Conservation (phyloP, 495 filamentous ascomycete genomes). For the Neurospora intermedia region DNA sequence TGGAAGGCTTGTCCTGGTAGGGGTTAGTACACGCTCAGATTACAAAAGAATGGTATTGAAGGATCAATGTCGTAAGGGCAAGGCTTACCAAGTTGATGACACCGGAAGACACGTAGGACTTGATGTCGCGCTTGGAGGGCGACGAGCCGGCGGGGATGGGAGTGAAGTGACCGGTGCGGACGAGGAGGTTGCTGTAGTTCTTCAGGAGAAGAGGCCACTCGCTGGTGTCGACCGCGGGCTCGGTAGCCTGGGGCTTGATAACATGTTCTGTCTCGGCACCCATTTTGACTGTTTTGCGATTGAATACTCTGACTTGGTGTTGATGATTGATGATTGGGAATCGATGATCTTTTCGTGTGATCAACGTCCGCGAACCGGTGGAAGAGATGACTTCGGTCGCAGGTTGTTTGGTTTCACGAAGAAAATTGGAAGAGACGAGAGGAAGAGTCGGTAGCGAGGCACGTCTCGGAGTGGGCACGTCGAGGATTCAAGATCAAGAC, state of each 20-base stretch:
- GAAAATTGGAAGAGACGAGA: background rate
- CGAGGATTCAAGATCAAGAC: background rate
- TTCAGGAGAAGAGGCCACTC: constrained; percentile 85
- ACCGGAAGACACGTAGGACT: constrained; percentile 88
- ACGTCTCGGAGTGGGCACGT: background rate
- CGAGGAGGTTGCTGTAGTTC: constrained; percentile 77
- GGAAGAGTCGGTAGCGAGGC: background rate
- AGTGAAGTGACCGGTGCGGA: constrained; percentile 85
- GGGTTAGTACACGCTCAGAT: constrained; percentile 26
- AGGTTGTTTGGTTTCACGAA: background rate
- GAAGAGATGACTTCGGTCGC: background rate
- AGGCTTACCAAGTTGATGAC: constrained; percentile 62
- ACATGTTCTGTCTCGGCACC: constrained; percentile 51
- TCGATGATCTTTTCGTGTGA: background rate
- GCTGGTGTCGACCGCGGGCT: constrained; percentile 63
- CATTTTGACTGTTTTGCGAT: constrained; percentile 8
- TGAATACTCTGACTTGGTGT: background rate
- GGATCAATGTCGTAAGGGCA: background rate
- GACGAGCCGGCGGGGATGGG: constrained; percentile 83
- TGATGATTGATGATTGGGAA: background rate
- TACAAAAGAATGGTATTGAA: background rate
- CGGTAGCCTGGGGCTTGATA: constrained; percentile 76
- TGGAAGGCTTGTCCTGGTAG: constrained; percentile 76
- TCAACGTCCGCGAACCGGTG: background rate
- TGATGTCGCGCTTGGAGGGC: constrained; percentile 82